Conservation (phyloP, 176 grass and related monocot genomes). For the Oryza meyeriana region DNA sequence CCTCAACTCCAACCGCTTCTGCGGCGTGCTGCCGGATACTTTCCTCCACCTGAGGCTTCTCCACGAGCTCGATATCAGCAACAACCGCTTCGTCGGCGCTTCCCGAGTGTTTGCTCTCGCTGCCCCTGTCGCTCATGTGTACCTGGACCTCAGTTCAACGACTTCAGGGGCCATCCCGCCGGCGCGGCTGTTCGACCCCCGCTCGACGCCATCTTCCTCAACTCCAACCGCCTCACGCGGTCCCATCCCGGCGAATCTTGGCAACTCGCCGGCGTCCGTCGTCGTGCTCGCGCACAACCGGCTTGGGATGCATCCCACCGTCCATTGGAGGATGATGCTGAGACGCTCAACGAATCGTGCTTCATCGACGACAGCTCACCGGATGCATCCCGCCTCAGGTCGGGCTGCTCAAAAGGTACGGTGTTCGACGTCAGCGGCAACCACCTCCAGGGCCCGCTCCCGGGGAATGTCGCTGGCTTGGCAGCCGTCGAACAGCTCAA, state of each 20-base stretch:
- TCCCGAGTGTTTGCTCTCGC: conserved; percentile 31
- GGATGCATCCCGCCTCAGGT: conserved; percentile 43
- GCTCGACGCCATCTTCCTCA: conserved; percentile 81
- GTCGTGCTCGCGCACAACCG: conserved; percentile 54
- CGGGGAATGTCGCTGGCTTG: background rate
- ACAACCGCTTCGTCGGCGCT: conserved; percentile 54
- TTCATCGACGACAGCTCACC: conserved; percentile 49
- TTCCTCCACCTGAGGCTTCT: conserved; percentile 45
- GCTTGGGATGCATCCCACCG: conserved; percentile 34
- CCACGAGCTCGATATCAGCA: conserved; percentile 73
- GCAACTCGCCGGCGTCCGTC: conserved; percentile 36
- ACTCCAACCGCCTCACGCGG: conserved; percentile 41
- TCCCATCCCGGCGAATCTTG: conserved; percentile 42
- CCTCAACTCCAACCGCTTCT: conserved; percentile 96
- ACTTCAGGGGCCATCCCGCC: conserved; percentile 42
- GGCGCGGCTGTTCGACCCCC: conserved; percentile 55
- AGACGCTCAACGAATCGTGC: conserved; percentile 50
- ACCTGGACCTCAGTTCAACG: conserved; percentile 66
- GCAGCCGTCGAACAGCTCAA: conserved; percentile 22
- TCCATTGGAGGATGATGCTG: conserved; percentile 24
- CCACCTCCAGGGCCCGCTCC: conserved; percentile 33
- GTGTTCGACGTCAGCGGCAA: conserved; percentile 50
- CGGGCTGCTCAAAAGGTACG: conserved; percentile 11
- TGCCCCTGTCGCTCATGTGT: conserved; percentile 36
- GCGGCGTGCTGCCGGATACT: conserved; percentile 48